phyloP scores from a whole-genome alignment of 371 early-diverging fungal species.

The Mortierella sp. region DNA sequence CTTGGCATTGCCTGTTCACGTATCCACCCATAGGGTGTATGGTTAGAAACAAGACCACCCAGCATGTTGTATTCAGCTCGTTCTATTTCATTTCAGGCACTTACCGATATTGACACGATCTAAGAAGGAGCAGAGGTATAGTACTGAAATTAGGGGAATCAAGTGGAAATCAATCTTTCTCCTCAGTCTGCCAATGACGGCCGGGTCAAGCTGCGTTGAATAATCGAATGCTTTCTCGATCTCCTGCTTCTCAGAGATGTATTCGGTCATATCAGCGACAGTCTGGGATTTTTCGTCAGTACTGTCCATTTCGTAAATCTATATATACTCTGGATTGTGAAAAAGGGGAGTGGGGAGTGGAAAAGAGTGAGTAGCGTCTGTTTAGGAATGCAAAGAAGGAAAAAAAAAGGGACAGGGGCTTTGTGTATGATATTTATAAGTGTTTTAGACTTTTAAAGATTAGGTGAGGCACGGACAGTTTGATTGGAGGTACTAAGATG shows the following conservation, averaged over 20 bases:
- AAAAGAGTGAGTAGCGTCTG: neutral
- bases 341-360: neutral
- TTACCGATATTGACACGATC: conserved; percentile 85
- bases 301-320: neutral
- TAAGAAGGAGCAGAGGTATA: conserved; percentile 80
- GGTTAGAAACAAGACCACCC: neutral
- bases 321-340: neutral
- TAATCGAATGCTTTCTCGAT: conserved; percentile 7
- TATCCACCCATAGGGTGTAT: neutral
- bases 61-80: neutral
- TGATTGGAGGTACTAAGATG: neutral
- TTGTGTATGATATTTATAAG: neutral
- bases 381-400: neutral
- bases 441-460: neutral
- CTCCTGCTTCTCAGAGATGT: conserved; percentile 20
- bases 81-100: neutral
- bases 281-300: conserved; percentile 1
- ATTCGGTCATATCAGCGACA: conserved; percentile 12
- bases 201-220: conserved; percentile 24
- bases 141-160: conserved; percentile 75
- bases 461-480: neutral
- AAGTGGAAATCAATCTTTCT: conserved; percentile 77
- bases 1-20: conserved; percentile 66
- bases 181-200: conserved; percentile 59
- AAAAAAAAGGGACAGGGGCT: neutral